A percentile compares a stretch with the other conserved stretches of the same genome.
phyloP scores from a whole-genome alignment of 1,284 basidiomycete genomes.

The Boletus semigastroideus region DNA sequence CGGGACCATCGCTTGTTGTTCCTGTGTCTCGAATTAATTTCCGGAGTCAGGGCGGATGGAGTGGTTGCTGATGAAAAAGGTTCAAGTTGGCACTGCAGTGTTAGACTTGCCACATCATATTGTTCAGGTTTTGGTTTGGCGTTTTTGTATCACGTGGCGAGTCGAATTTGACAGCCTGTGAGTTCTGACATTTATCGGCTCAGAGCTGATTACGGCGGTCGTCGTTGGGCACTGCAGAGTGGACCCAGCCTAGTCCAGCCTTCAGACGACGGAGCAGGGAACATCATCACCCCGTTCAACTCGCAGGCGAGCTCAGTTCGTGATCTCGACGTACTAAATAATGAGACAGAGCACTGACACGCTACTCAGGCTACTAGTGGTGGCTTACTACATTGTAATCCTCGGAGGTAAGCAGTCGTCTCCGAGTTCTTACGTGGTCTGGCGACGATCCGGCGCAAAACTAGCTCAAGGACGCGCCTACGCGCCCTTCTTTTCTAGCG shows the following conservation, averaged over 20 bases:
- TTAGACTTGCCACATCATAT: background rate
- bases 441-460: no score
- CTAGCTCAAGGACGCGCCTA: no score
- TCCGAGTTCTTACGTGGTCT: background rate
- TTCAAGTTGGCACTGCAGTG: no score
- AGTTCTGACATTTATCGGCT: background rate
- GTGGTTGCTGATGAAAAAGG: no score
- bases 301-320: conserved; percentile 10
- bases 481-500: no score
- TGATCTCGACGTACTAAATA: background rate
- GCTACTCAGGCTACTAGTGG: background rate
- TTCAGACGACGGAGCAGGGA: background rate
- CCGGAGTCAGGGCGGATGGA: background rate
- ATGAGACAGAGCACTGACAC: background rate
- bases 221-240: background rate
- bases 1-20: background rate
- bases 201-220: background rate
- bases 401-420: background rate
- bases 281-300: background rate
- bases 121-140: background rate
- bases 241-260: no score
- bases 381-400: no score
- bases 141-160: no score
- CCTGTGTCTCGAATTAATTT: background rate
- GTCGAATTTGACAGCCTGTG: no score